phyloP scores from a whole-genome alignment of 2,329 filamentous ascomycete species.

The Ophiostoma fasciatum region DNA sequence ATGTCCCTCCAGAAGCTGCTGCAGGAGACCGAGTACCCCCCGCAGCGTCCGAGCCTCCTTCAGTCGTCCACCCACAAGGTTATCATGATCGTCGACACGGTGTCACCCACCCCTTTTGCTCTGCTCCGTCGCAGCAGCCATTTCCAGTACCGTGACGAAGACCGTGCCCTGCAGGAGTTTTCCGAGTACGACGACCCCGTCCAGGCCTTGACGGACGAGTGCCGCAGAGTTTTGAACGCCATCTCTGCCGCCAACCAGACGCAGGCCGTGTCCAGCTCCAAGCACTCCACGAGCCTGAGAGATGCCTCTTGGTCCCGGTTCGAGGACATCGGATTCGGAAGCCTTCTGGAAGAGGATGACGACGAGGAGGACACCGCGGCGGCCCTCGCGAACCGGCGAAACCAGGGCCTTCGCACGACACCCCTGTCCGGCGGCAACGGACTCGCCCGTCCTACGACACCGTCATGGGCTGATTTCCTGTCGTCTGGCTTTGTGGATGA shows the following conservation, averaged over 20 bases:
- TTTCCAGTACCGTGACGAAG: slow-evolving; percentile 87
- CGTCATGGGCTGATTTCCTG: slow-evolving; percentile 96
- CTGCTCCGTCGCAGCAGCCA: slow-evolving; percentile 81
- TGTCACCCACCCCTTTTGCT: slow-evolving; percentile 88
- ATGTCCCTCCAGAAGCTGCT: slow-evolving; percentile 83
- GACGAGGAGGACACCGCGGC: slow-evolving; percentile 39
- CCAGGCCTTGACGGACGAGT: slow-evolving; percentile 81
- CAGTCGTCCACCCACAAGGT: slow-evolving; percentile 75
- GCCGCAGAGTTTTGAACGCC: slow-evolving; percentile 72
- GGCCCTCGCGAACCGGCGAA: slow-evolving; percentile 24
- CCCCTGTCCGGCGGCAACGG: slow-evolving; percentile 53
- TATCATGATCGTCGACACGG: slow-evolving; percentile 89
- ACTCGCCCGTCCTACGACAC: slow-evolving; percentile 73
- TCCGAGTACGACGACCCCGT: slow-evolving; percentile 83
- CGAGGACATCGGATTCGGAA: slow-evolving; percentile 84
- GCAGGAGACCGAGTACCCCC: slow-evolving; percentile 88
- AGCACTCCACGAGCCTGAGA: slow-evolving; percentile 56
- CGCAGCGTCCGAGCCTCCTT: slow-evolving; percentile 59
- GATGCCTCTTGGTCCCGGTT: slow-evolving; percentile 96
- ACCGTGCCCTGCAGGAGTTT: slow-evolving; percentile 70
- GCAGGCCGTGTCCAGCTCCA: slow-evolving; percentile 48
- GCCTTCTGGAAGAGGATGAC: slow-evolving; percentile 55
- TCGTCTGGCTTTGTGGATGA: slow-evolving; percentile 83
- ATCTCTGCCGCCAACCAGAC: slow-evolving; percentile 86
- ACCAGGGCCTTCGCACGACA: slow-evolving; percentile 38